These are phyloP conservation scores for Amyloporia xantha DNA, from an alignment of 768 basidiomycete species.

Conservation along the genomic window DNA sequence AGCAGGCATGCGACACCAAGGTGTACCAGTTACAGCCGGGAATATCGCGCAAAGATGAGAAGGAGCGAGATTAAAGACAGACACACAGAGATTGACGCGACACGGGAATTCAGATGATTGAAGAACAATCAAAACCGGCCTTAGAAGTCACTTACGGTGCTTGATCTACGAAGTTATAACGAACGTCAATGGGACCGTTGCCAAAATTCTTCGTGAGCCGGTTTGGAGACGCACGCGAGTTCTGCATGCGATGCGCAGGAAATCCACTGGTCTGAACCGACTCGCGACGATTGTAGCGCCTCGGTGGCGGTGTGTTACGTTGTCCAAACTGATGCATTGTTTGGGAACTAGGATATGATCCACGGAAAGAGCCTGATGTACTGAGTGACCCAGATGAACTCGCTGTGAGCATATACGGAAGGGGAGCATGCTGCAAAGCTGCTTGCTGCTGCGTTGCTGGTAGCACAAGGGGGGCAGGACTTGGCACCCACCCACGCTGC, in stretches of 20 bases:
- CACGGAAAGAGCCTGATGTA: conserved; percentile 4
- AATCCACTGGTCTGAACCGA: neutral
- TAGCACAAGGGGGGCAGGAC: neutral
- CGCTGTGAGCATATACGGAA: conserved; percentile 3
- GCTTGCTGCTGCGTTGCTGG: neutral
- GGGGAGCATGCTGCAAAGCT: neutral
- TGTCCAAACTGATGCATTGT: neutral
- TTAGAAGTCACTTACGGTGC: too few relatives aligned
- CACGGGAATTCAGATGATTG: too few relatives aligned
- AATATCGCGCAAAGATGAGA: too few relatives aligned
- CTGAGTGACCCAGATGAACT: conserved; percentile 5
- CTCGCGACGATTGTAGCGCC: conserved; percentile 1
- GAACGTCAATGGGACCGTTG: neutral
- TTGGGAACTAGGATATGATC: conserved; percentile 3
- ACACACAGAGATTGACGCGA: too few relatives aligned
- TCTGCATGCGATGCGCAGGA: neutral
- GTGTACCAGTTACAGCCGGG: too few relatives aligned
- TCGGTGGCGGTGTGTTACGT: conserved; percentile 1
- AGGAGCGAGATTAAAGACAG: too few relatives aligned
- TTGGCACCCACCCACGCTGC: conserved; percentile 1
- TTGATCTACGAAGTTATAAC: too few relatives aligned
- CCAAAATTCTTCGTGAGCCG: neutral
- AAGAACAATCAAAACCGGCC: too few relatives aligned
- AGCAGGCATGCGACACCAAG: too few relatives aligned
- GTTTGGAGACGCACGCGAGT: neutral